Evolutionary conservation across 805 yeast genomes (phyloP).

Genomic region (Monosporozyma aerobia): DNA sequence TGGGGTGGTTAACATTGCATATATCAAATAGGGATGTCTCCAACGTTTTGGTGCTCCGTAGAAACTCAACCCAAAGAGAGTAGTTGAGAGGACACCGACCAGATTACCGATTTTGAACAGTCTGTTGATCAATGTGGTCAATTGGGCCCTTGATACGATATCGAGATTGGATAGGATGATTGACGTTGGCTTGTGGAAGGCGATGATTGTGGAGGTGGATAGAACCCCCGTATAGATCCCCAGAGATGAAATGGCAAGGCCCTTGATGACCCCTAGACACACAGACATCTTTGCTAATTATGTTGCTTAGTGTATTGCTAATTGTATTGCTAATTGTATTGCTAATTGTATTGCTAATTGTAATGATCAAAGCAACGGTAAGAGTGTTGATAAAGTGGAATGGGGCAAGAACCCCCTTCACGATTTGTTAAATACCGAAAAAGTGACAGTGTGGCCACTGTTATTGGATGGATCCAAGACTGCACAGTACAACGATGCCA

Average conservation of each 20-base stretch:
- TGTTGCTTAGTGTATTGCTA: neutral
- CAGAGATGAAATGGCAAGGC: slow-evolving; percentile 55
- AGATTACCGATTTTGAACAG: slow-evolving; percentile 13
- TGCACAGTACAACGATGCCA: neutral
- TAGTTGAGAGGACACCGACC: slow-evolving; percentile 41
- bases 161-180: slow-evolving; percentile 10
- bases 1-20: slow-evolving; percentile 35
- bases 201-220: slow-evolving; percentile 24
- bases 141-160: slow-evolving; percentile 14
- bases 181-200: slow-evolving; percentile 5
- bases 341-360: neutral
- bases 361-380: no score
- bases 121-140: slow-evolving; percentile 8
- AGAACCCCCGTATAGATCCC: slow-evolving; percentile 52
- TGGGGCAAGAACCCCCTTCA: no score
- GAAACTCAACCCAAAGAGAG: slow-evolving; percentile 48
- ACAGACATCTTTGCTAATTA: slow-evolving; percentile 34
- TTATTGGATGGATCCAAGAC: neutral
- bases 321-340: no score
- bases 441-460: no score
- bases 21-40: slow-evolving; percentile 67
- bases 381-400: no score
- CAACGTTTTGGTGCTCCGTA: slow-evolving; percentile 43
- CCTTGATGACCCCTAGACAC: slow-evolving; percentile 48
- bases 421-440: no score